Percentiles rank a stretch among this genome's conserved stretches.
Conservation (phyloP, 257 asterid genomes). For the Craterostigma plantagineum region DNA sequence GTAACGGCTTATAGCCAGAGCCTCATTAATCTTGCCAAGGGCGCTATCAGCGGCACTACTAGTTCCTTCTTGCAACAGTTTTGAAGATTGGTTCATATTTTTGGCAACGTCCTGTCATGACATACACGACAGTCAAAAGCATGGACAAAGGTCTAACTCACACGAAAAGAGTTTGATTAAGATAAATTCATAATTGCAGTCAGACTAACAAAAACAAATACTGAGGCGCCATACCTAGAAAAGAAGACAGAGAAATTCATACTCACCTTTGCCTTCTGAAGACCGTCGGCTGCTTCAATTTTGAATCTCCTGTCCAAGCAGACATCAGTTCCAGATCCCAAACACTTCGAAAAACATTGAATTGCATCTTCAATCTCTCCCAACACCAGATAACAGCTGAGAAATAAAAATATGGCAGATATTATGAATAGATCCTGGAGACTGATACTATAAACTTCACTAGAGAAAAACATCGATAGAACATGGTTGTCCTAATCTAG, state of each 20-base stretch:
- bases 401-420: neutral
- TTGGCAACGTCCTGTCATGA: conserved; percentile 51
- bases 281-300: conserved; percentile 79
- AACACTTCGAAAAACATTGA: conserved; percentile 35
- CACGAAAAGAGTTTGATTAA: too few species aligned
- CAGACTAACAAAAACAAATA: too few species aligned
- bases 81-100: conserved; percentile 24
- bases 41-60: conserved; percentile 42
- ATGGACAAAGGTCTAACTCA: neutral
- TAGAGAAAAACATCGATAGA: neutral
- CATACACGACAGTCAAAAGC: conserved; percentile 10
- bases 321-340: conserved; percentile 29
- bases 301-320: conserved; percentile 74
- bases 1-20: conserved; percentile 45
- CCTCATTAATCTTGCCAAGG: conserved; percentile 38
- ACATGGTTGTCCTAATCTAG: neutral
- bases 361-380: conserved; percentile 76
- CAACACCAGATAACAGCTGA: conserved; percentile 64
- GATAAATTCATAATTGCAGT: too few species aligned
- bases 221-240: neutral
- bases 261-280: conserved; percentile 70
- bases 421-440: neutral
- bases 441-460: neutral
- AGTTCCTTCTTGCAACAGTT: conserved; percentile 43
- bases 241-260: conserved; percentile 1